Percentiles rank a stretch among this genome's conserved stretches.
Evolutionary conservation across 2,329 filamentous ascomycete genomes (phyloP).

Genomic region (Verticillium zaregamsianum): DNA sequence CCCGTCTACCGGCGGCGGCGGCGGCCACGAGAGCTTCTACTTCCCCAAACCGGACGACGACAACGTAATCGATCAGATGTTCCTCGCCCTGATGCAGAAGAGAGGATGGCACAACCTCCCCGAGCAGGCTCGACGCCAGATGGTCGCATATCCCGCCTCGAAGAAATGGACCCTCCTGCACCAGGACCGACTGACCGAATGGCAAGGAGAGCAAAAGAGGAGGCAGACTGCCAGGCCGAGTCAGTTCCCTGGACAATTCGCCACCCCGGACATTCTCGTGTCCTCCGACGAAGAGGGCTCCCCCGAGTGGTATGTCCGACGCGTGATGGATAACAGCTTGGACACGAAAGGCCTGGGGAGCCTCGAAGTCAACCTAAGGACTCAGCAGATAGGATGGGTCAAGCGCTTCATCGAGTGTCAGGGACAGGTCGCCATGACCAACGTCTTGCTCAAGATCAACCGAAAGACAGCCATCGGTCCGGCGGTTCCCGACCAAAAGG

Average conservation of each 20-base stretch:
- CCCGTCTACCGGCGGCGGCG: constrained; percentile 26
- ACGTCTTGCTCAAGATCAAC: constrained; percentile 90
- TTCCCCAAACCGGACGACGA: constrained; percentile 76
- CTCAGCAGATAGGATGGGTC: constrained; percentile 97
- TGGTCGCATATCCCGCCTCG: constrained; percentile 87
- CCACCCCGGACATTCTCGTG: constrained; percentile 65
- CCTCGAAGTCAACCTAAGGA: constrained; percentile 88
- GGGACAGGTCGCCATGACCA: constrained; percentile 92
- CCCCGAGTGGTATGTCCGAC: constrained; percentile 96
- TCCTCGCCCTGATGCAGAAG: constrained; percentile 92
- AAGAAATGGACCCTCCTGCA: constrained; percentile 99
- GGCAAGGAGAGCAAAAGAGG: constrained; percentile 90
- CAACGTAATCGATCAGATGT: constrained; percentile 83
- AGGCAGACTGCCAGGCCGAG: constrained; percentile 69
- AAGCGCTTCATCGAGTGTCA: constrained; percentile 95
- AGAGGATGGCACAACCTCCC: constrained; percentile 96
- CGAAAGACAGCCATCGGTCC: constrained; percentile 75
- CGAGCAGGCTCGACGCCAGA: constrained; percentile 89
- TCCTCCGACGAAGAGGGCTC: constrained; percentile 92
- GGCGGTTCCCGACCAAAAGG: constrained; percentile 54
- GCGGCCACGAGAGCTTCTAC: constrained; percentile 48
- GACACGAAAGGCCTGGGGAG: constrained; percentile 88
- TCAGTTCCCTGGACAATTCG: constrained; percentile 45
- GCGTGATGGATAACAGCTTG: constrained; percentile 93
- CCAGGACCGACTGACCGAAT: constrained; percentile 89